phyloP scores from a whole-genome alignment of 352 stramenopile genomes.

The Lagenidium giganteum region DNA sequence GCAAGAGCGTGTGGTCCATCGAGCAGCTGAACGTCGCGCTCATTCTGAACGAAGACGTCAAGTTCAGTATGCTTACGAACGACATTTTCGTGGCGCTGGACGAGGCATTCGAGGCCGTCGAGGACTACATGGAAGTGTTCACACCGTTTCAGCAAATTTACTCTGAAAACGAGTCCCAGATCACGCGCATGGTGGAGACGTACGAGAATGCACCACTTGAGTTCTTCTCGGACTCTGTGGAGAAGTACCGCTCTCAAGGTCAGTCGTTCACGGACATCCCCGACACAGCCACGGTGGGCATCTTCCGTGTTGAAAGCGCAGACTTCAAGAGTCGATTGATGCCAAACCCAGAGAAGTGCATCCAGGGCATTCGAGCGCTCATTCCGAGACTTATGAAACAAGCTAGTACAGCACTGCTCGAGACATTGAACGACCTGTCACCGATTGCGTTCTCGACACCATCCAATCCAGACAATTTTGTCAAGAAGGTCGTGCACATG shows the following conservation, averaged over 20 bases:
- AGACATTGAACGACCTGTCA: slow-evolving; percentile 81
- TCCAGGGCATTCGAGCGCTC: slow-evolving; percentile 73
- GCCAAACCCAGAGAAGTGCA: slow-evolving; percentile 85
- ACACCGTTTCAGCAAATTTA: slow-evolving; percentile 84
- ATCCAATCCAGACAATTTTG: slow-evolving; percentile 70
- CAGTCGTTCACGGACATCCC: slow-evolving; percentile 85
- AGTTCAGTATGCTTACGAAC: slow-evolving; percentile 77
- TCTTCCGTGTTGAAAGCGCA: slow-evolving; percentile 89
- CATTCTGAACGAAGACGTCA: slow-evolving; percentile 79
- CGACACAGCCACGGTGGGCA: slow-evolving; percentile 80
- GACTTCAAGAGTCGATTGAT: slow-evolving; percentile 85
- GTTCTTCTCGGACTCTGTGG: slow-evolving; percentile 76
- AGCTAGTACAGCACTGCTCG: slow-evolving; percentile 66
- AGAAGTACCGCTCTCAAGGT: slow-evolving; percentile 75
- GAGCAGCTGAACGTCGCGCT: slow-evolving; percentile 74
- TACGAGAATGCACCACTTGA: slow-evolving; percentile 74
- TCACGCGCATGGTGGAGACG: slow-evolving; percentile 48
- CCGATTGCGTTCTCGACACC: slow-evolving; percentile 74
- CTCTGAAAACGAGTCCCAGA: slow-evolving; percentile 77
- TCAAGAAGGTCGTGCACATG: slow-evolving; percentile 89
- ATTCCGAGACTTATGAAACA: slow-evolving; percentile 91
- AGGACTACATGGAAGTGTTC: slow-evolving; percentile 90
- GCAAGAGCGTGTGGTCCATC: slow-evolving; percentile 73
- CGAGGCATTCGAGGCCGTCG: slow-evolving; percentile 72
- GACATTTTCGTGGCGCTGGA: slow-evolving; percentile 83